Evolutionary conservation across 108 stramenopile genomes (phyloP).

Genomic region (Cyclotella sp.): DNA sequence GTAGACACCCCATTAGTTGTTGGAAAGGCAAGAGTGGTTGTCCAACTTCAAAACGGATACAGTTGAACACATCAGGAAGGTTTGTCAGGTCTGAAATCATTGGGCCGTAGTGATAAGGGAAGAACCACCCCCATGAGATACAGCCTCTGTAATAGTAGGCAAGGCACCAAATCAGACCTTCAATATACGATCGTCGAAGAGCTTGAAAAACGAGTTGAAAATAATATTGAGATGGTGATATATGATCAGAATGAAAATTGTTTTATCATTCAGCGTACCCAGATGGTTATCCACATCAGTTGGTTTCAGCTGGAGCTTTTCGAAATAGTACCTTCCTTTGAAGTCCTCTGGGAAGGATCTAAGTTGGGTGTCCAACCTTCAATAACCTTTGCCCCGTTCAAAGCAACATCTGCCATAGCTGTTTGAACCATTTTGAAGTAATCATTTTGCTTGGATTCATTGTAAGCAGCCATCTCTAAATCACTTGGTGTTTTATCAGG

Average conservation of each 20-base stretch:
- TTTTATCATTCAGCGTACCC: too few species aligned
- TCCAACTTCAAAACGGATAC: conserved; percentile 88
- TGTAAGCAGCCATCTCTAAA: conserved; percentile 74
- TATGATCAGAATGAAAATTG: too few species aligned
- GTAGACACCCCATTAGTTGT: conserved; percentile 97
- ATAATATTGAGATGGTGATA: too few species aligned
- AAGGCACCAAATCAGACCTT: conserved; percentile 99
- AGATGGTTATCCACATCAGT: conserved; percentile 72
- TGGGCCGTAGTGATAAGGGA: conserved; percentile 96
- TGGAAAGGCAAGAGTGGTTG: conserved; percentile 92
- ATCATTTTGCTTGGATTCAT: conserved; percentile 81
- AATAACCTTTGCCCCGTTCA: conserved; percentile 53
- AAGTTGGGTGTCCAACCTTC: conserved; percentile 72
- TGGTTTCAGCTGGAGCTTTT: conserved; percentile 90
- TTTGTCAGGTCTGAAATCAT: conserved; percentile 95
- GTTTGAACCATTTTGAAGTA: conserved; percentile 71
- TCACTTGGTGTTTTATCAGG: conserved; percentile 72
- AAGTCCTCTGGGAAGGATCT: conserved; percentile 78
- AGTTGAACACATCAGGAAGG: conserved; percentile 77
- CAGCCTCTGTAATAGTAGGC: conserved; percentile 99
- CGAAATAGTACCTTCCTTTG: conserved; percentile 96
- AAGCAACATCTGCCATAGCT: conserved; percentile 59
- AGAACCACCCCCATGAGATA: conserved; percentile 99
- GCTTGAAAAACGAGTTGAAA: conserved; percentile 14
- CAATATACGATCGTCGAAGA: conserved; percentile 86